phyloP scores from a whole-genome alignment of 352 stramenopile genomes.

The Blastocystis sp. region DNA sequence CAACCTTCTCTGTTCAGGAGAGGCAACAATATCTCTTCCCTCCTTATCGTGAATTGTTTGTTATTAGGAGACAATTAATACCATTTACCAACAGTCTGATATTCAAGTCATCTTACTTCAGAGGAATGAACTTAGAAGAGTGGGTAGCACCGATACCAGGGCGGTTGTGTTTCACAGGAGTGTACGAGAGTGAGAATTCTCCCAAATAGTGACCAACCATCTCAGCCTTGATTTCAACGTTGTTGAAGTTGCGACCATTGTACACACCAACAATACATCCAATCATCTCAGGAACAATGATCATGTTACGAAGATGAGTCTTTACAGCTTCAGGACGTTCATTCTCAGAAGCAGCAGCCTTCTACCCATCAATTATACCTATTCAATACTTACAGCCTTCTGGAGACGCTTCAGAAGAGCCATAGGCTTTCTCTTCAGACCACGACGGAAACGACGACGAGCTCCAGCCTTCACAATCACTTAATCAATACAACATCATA shows the following conservation, averaged over 20 bases:
- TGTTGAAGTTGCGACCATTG: conserved; percentile 99
- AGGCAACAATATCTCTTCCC: conserved; percentile 4
- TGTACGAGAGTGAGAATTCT: conserved; percentile 95
- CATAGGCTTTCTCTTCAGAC: conserved; percentile 98
- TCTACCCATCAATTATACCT: conserved; percentile 88
- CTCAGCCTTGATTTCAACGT: conserved; percentile 99
- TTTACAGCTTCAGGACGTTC: conserved; percentile 90
- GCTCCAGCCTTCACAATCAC: conserved; percentile 76
- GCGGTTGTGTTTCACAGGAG: conserved; percentile 94
- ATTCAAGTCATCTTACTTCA: conserved; percentile 83
- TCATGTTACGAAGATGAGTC: conserved; percentile 99
- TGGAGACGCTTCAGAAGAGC: conserved; percentile 97
- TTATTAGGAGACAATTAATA: too few relatives aligned
- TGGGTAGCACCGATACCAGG: conserved; percentile 96
- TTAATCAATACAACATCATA: neutral
- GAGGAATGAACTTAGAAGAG: conserved; percentile 74
- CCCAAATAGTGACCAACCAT: conserved; percentile 99
- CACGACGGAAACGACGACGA: conserved; percentile 94
- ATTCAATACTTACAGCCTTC: conserved; percentile 85
- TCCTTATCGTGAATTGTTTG: neutral
- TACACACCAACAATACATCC: conserved; percentile 98
- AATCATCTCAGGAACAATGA: conserved; percentile 99
- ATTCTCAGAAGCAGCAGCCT: conserved; percentile 91
- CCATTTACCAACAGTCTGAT: conserved; percentile 14
- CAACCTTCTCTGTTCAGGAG: neutral